phyloP scores from a whole-genome alignment of 192 early-diverging fungal genomes.

The Funneliformis mosseae region DNA sequence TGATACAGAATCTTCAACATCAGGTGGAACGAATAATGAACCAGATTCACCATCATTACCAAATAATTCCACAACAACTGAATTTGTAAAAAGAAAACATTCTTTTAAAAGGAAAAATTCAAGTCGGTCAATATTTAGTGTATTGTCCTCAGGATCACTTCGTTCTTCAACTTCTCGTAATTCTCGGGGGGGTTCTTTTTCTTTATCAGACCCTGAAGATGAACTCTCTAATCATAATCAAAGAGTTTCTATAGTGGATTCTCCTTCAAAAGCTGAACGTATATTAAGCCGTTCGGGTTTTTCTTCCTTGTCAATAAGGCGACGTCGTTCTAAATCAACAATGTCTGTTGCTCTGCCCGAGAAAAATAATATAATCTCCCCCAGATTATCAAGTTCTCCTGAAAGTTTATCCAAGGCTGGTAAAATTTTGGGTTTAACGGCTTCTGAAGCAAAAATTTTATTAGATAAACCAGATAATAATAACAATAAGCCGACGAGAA shows the following conservation, averaged over 20 bases:
- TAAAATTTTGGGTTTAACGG: constrained; percentile 27
- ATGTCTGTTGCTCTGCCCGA: not conserved
- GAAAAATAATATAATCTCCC: not conserved
- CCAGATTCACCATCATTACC: not conserved
- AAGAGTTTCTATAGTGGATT: not conserved
- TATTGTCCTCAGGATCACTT: constrained; percentile 11
- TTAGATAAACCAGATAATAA: constrained; percentile 1
- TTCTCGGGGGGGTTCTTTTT: constrained; percentile 20
- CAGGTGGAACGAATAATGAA: not conserved
- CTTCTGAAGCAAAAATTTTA: constrained; percentile 21
- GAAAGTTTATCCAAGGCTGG: constrained; percentile 23
- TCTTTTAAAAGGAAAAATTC: constrained; percentile 30
- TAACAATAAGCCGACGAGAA: not conserved
- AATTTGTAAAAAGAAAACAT: constrained; percentile 13
- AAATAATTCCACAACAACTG: not conserved
- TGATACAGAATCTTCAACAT: constrained; percentile 19
- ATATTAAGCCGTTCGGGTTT: constrained; percentile 14
- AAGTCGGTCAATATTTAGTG: constrained; percentile 22
- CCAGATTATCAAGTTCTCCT: not conserved
- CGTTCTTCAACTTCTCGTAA: constrained; percentile 13
- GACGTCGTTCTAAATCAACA: not conserved
- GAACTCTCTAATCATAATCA: not conserved
- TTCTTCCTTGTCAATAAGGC: constrained; percentile 15
- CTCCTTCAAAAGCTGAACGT: constrained; percentile 23
- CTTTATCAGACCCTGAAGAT: constrained; percentile 28